phyloP scores from a whole-genome alignment of 2,329 filamentous ascomycete genomes.

The Pseudopyricularia javanii region DNA sequence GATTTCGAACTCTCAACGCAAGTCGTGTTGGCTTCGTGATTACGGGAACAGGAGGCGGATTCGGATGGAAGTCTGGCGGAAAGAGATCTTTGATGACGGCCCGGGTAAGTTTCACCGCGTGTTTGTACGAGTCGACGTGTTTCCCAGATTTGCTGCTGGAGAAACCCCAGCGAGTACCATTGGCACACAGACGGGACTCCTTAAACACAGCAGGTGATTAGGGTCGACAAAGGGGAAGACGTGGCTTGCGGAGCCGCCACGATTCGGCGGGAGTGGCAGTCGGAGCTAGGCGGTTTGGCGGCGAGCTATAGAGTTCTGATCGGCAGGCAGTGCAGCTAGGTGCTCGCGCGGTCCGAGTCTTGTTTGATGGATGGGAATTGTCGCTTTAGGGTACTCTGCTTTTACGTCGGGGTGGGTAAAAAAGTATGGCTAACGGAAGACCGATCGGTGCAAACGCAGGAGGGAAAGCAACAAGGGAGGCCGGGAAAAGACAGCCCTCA shows the following conservation, averaged over 20 bases:
- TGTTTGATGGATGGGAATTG: too few species aligned
- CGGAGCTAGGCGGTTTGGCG: background rate
- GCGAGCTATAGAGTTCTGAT: background rate
- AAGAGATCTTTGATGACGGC: too few species aligned
- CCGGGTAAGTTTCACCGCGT: background rate
- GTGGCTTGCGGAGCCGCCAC: background rate
- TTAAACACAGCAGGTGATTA: background rate
- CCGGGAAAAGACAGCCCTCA: too few species aligned
- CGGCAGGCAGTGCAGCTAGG: background rate
- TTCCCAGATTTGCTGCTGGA: background rate
- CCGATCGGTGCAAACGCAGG: too few species aligned
- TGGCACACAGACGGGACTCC: background rate
- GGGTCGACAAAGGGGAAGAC: background rate
- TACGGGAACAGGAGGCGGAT: too few species aligned
- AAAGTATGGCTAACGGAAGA: too few species aligned
- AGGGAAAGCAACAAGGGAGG: too few species aligned
- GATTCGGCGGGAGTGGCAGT: background rate
- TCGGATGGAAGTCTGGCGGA: too few species aligned
- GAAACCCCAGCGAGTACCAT: background rate
- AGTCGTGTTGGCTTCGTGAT: too few species aligned
- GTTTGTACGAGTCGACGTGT: background rate
- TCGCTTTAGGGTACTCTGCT: too few species aligned
- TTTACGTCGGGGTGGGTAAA: too few species aligned
- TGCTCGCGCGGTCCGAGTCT: background rate
- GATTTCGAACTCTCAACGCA: too few species aligned